Percentiles rank a stretch among this genome's conserved stretches.
Evolutionary conservation across 495 filamentous ascomycete species (phyloP).

Genomic region (Halenospora varia): DNA sequence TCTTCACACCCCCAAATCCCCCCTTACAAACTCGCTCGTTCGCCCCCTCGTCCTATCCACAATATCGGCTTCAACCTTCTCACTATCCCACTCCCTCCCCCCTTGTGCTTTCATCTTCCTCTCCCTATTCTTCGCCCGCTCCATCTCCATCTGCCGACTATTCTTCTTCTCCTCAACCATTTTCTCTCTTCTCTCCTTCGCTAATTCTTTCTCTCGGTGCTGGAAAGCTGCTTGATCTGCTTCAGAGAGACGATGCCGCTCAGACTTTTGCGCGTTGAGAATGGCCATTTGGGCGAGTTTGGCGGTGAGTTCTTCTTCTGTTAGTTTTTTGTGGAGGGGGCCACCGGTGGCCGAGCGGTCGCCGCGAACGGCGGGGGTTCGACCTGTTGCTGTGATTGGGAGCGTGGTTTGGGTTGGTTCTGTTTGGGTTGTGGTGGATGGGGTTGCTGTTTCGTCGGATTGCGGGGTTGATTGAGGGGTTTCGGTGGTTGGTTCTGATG

Average conservation of each 20-base stretch:
- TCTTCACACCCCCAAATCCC: slow-evolving; percentile 56
- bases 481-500: background rate
- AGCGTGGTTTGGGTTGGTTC: slow-evolving; percentile 1
- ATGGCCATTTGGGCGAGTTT: slow-evolving; percentile 56
- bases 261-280: slow-evolving; percentile 52
- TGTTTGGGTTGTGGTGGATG: background rate
- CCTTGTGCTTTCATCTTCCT: slow-evolving; percentile 63
- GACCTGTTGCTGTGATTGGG: slow-evolving; percentile 3
- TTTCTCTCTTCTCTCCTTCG: slow-evolving; percentile 33
- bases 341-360: slow-evolving; percentile 68
- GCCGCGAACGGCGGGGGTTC: slow-evolving; percentile 55
- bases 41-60: slow-evolving; percentile 36
- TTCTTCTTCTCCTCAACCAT: slow-evolving; percentile 52
- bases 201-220: slow-evolving; percentile 52
- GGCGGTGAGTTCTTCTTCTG: slow-evolving; percentile 60
- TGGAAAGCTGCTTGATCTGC: slow-evolving; percentile 65
- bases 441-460: slow-evolving; percentile 1
- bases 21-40: slow-evolving; percentile 38
- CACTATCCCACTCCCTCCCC: slow-evolving; percentile 72
- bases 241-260: slow-evolving; percentile 62
- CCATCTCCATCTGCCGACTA: slow-evolving; percentile 58
- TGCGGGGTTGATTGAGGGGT: background rate
- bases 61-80: slow-evolving; percentile 62
- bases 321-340: slow-evolving; percentile 58
- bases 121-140: slow-evolving; percentile 67